Evolutionary conservation across 2,329 filamentous ascomycete genomes (phyloP).

Genomic region (Phymatotrichopsis omnivora): DNA sequence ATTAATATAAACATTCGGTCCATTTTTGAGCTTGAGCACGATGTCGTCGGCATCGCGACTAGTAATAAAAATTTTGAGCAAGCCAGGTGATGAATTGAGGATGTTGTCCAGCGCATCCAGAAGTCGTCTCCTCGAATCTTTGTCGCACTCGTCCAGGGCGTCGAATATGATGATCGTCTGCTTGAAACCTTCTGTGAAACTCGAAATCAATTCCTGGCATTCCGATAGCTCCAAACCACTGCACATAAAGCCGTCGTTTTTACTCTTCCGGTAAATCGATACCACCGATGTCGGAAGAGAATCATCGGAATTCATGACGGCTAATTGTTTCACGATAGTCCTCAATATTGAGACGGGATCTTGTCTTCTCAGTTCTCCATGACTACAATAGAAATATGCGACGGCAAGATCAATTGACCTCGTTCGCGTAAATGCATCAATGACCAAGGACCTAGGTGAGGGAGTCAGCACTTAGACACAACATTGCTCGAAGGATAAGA

Average conservation of each 20-base stretch:
- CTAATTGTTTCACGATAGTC: conserved; percentile 29
- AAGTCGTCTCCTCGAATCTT: not conserved
- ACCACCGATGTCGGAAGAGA: conserved; percentile 20
- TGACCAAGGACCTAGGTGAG: conserved; percentile 9
- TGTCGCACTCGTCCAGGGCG: conserved; percentile 16
- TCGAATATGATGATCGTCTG: conserved; percentile 17
- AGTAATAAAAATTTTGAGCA: conserved; percentile 17
- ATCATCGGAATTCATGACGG: not conserved
- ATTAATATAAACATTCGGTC: conserved; percentile 17
- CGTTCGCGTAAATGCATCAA: conserved; percentile 22
- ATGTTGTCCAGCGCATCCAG: conserved; percentile 11
- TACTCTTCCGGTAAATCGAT: conserved; percentile 4
- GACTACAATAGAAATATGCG: conserved; percentile 36
- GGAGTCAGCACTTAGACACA: too few species aligned
- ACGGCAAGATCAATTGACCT: conserved; percentile 22
- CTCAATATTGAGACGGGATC: conserved; percentile 33
- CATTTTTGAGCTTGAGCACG: not conserved
- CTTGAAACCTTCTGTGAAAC: conserved; percentile 2
- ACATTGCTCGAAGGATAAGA: too few species aligned
- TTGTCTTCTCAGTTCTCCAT: conserved; percentile 19
- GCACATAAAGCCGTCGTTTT: not conserved
- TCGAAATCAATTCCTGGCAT: conserved; percentile 2
- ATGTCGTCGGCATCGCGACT: conserved; percentile 17
- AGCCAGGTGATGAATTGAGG: not conserved
- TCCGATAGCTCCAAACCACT: not conserved